Evolutionary conservation across 2,329 filamentous ascomycete species (phyloP).

Genomic region (Calonectria montana): DNA sequence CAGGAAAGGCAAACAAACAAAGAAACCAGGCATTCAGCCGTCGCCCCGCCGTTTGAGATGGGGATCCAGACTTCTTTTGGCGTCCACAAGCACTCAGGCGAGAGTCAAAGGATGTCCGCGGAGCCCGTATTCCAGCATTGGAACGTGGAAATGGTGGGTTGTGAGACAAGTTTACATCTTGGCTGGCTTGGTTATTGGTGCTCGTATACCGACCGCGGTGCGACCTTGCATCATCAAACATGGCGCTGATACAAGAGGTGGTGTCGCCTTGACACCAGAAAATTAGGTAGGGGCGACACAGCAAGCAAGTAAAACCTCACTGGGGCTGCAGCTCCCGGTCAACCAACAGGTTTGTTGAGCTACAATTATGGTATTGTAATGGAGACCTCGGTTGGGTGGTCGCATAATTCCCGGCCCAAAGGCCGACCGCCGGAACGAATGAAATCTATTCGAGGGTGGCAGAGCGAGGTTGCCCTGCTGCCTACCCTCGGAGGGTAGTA

Average conservation of each 20-base stretch:
- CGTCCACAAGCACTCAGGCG: too few species aligned
- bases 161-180: not conserved
- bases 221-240: not conserved
- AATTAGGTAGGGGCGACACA: not conserved
- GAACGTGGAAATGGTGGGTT: too few species aligned
- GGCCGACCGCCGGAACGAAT: too few species aligned
- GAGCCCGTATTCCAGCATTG: too few species aligned
- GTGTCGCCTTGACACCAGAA: not conserved
- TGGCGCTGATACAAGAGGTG: not conserved
- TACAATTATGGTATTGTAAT: not conserved
- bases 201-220: too few species aligned
- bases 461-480: not conserved
- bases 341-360: not conserved
- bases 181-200: not conserved
- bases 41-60: too few species aligned
- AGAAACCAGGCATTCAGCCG: not conserved
- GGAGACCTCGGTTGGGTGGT: not conserved
- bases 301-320: not conserved
- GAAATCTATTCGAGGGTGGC: not conserved
- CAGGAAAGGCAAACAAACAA: not conserved
- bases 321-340: not conserved
- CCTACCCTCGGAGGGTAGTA: not conserved
- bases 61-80: too few species aligned
- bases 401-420: too few species aligned
- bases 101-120: too few species aligned